Evolutionary conservation across 129 eudicot genomes (phyloP).

Genomic region (Artemisia tridentata): DNA sequence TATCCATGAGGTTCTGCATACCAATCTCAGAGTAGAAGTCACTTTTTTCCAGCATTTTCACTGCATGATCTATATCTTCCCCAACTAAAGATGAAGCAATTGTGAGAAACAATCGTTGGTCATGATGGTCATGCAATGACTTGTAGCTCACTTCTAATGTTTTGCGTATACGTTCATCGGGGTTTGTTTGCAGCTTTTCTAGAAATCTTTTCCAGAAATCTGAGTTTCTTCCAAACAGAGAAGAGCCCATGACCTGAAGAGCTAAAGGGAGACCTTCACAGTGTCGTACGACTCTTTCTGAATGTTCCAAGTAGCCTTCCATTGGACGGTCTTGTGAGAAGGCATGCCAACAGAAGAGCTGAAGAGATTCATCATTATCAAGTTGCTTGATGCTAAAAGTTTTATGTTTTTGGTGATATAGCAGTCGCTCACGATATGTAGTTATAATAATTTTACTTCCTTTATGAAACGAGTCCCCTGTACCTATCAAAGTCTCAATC

Average conservation of each 20-base stretch:
- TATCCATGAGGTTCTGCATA: constrained; percentile 35
- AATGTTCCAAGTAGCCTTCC: constrained; percentile 18
- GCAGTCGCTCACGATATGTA: constrained; percentile 17
- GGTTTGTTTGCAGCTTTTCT: constrained; percentile 30
- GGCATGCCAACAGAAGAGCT: constrained; percentile 38
- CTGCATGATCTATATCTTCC: constrained; percentile 23
- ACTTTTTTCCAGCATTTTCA: constrained; percentile 19
- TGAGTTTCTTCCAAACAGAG: constrained; percentile 23
- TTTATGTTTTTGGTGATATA: constrained; percentile 16
- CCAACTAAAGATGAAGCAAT: constrained; percentile 35
- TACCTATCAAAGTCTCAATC: constrained; percentile 24
- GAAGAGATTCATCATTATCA: constrained; percentile 22
- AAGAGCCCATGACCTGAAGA: constrained; percentile 34
- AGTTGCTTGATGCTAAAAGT: constrained; percentile 16
- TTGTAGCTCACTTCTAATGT: constrained; percentile 33
- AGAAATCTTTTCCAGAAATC: constrained; percentile 24
- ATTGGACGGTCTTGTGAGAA: constrained; percentile 20
- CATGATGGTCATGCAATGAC: constrained; percentile 33
- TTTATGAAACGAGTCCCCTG: background rate
- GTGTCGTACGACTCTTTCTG: constrained; percentile 17
- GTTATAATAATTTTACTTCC: constrained; percentile 36
- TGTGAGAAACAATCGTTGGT: constrained; percentile 22
- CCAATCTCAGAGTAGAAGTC: constrained; percentile 28
- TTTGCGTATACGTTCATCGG: constrained; percentile 26
- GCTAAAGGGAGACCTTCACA: constrained; percentile 38